phyloP scores from a whole-genome alignment of 345 rosid genomes.

The Balakata baccata region DNA sequence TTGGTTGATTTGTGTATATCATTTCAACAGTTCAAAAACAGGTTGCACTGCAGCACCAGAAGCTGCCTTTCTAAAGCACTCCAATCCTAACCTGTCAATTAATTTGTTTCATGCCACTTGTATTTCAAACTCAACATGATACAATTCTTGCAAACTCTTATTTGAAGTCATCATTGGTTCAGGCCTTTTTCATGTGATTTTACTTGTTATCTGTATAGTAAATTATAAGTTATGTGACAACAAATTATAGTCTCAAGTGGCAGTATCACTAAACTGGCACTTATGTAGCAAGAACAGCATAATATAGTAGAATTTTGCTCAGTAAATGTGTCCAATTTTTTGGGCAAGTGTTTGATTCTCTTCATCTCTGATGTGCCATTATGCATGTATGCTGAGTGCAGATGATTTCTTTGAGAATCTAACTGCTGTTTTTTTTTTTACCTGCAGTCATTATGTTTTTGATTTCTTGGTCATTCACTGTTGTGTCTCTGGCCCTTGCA shows the following conservation, averaged over 20 bases:
- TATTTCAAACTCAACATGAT: background rate
- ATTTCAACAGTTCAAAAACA: background rate
- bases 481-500: constrained; percentile 90
- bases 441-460: constrained; percentile 98
- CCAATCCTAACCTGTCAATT: background rate
- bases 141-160: background rate
- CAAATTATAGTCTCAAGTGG: background rate
- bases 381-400: background rate
- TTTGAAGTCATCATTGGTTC: background rate
- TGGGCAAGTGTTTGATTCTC: background rate
- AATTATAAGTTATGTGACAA: background rate
- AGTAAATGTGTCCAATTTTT: background rate
- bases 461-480: constrained; percentile 97
- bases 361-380: background rate
- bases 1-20: background rate
- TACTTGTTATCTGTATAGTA: background rate
- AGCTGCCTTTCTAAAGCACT: background rate
- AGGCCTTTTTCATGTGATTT: background rate
- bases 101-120: background rate
- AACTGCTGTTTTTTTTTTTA: constrained; percentile 20
- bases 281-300: background rate
- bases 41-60: background rate
- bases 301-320: background rate
- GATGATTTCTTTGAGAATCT: constrained; percentile 9
- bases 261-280: background rate